Conservation (phyloP, 2,329 filamentous ascomycete species). For the Hyphodiscus sp. region DNA sequence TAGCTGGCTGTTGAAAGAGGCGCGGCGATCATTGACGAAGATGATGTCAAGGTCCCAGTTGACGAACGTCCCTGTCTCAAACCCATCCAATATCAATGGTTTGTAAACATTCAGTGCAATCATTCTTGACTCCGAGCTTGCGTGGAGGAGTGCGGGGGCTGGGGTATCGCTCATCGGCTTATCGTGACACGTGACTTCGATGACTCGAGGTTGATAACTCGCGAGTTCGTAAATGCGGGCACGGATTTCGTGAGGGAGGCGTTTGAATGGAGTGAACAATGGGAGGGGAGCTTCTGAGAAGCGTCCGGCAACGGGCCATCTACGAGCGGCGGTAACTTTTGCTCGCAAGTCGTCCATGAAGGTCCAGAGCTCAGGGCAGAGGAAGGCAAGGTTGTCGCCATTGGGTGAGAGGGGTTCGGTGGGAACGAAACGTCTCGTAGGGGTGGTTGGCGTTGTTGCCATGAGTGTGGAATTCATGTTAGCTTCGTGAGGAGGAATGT, state of each 20-base stretch:
- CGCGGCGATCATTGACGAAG: background rate
- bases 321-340: background rate
- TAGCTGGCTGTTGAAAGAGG: background rate
- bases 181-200: background rate
- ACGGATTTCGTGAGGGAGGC: background rate
- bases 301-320: background rate
- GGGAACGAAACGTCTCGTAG: background rate
- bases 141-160: slow-evolving; percentile 2
- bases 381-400: background rate
- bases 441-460: too few species aligned
- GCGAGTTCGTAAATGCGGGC: background rate
- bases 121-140: slow-evolving; percentile 1
- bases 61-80: slow-evolving; percentile 1
- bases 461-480: too few species aligned
- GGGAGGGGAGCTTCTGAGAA: background rate
- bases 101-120: slow-evolving; percentile 2
- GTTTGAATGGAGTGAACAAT: background rate
- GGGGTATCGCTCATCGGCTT: background rate
- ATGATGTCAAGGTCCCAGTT: slow-evolving; percentile 5
- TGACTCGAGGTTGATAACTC: background rate
- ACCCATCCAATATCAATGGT: background rate
- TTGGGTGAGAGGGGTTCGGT: background rate
- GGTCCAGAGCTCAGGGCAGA: background rate
- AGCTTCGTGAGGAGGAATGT: too few species aligned
- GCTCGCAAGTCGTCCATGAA: background rate